Evolutionary conservation across 306 rosid species (phyloP).

Genomic region (Castanea mollissima): DNA sequence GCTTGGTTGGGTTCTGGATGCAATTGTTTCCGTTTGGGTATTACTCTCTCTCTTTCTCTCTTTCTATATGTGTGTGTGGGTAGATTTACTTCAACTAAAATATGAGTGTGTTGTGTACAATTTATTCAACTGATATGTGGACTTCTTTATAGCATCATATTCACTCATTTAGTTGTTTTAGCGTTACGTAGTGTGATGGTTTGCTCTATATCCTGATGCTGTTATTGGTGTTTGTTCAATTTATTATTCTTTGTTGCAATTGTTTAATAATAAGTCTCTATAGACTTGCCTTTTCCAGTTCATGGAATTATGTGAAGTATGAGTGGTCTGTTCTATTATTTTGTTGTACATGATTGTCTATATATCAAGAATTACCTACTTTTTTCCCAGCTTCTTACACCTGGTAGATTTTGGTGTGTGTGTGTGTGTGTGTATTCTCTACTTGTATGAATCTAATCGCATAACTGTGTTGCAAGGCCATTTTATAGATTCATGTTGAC

Average conservation of each 20-base stretch:
- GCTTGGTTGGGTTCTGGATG: slow-evolving; percentile 97
- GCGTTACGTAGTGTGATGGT: neutral
- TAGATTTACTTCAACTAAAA: neutral
- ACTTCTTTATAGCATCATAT: neutral
- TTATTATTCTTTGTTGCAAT: neutral
- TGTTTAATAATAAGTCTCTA: neutral
- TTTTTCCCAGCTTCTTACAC: no score
- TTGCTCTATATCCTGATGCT: neutral
- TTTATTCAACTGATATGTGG: neutral
- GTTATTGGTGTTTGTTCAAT: neutral
- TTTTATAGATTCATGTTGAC: neutral
- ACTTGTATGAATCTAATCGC: neutral
- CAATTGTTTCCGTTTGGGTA: slow-evolving; percentile 97
- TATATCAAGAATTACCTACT: neutral
- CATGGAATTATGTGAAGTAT: neutral
- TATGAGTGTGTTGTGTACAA: neutral
- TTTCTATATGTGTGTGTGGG: neutral
- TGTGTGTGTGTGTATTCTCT: neutral
- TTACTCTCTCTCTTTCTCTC: slow-evolving; percentile 17
- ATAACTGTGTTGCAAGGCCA: neutral
- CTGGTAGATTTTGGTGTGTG: no score
- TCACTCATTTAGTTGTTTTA: neutral
- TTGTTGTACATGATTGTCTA: neutral
- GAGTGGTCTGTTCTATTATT: neutral
- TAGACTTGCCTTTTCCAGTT: neutral